Evolutionary conservation across 352 stramenopile genomes (phyloP).

Genomic region (Thalassiosira pacifica): DNA sequence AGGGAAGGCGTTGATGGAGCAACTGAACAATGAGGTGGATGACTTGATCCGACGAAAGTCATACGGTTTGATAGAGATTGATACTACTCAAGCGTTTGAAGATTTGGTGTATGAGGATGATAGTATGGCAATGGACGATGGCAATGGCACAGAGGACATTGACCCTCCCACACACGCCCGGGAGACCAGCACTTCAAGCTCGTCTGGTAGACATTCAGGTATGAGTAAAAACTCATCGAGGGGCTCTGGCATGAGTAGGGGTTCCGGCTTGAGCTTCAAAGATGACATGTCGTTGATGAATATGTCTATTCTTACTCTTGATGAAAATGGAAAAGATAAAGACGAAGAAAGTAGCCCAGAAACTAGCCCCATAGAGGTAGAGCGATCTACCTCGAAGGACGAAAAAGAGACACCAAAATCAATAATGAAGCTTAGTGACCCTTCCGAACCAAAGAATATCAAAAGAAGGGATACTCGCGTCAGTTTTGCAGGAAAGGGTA

Average conservation of each 20-base stretch:
- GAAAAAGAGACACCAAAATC: conserved; percentile 13
- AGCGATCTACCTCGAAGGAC: too few species aligned
- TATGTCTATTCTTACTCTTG: conserved; percentile 52
- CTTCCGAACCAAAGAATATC: neutral
- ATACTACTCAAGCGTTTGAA: conserved; percentile 48
- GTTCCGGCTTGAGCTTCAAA: conserved; percentile 15
- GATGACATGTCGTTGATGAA: conserved; percentile 59
- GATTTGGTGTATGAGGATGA: conserved; percentile 56
- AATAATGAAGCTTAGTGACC: neutral
- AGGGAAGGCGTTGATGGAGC: conserved; percentile 38
- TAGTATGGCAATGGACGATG: conserved; percentile 29
- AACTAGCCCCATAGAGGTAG: neutral
- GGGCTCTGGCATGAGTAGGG: too few species aligned
- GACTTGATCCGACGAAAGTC: conserved; percentile 44
- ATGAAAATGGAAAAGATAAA: conserved; percentile 24
- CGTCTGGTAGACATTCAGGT: too few species aligned
- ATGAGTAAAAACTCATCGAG: too few species aligned
- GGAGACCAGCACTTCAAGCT: too few species aligned
- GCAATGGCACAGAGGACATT: neutral
- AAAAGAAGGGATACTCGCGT: conserved; percentile 3
- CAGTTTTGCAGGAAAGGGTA: neutral
- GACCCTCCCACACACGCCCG: too few species aligned
- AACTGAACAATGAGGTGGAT: conserved; percentile 42
- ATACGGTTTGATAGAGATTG: conserved; percentile 46
- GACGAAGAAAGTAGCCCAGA: neutral